Conservation (phyloP, 345 rosid species). For the Xanthoceras sorbifolium region DNA sequence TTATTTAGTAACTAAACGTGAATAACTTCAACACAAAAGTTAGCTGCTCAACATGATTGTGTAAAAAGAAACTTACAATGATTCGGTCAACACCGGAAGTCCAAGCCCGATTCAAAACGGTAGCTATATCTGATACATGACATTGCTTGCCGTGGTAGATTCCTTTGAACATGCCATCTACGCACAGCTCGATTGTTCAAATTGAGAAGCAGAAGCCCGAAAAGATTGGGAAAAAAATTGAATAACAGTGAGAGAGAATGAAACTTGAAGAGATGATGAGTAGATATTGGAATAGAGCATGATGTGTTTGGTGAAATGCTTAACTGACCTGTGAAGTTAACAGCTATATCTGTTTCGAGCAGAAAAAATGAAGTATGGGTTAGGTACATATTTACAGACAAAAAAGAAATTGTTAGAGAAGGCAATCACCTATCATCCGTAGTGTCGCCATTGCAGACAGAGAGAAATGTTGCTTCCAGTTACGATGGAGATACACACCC, state of each 20-base stretch:
- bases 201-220: constrained; percentile 5
- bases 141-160: constrained; percentile 82
- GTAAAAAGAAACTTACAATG: constrained; percentile 46
- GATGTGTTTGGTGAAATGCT: constrained; percentile 62
- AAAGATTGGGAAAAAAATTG: not conserved
- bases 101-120: constrained; percentile 89
- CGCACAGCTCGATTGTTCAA: not conserved
- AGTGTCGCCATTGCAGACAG: constrained; percentile 55
- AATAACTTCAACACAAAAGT: not conserved
- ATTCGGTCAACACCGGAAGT: constrained; percentile 90
- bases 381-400: not conserved
- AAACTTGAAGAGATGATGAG: not conserved
- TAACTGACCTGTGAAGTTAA: constrained; percentile 89
- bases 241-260: not conserved
- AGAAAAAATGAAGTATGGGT: not conserved
- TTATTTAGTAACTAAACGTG: not conserved
- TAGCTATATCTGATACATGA: constrained; percentile 70
- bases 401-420: not conserved
- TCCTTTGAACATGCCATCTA: constrained; percentile 99
- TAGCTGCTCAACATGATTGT: not conserved
- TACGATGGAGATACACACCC: not conserved
- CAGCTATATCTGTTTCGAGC: constrained; percentile 79
- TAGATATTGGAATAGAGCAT: not conserved
- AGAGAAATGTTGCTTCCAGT: not conserved
- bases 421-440: constrained; percentile 74